These are phyloP conservation scores for Candolleomyces efflorescens DNA, from an alignment of 768 basidiomycete species.

Conservation along the genomic window DNA sequence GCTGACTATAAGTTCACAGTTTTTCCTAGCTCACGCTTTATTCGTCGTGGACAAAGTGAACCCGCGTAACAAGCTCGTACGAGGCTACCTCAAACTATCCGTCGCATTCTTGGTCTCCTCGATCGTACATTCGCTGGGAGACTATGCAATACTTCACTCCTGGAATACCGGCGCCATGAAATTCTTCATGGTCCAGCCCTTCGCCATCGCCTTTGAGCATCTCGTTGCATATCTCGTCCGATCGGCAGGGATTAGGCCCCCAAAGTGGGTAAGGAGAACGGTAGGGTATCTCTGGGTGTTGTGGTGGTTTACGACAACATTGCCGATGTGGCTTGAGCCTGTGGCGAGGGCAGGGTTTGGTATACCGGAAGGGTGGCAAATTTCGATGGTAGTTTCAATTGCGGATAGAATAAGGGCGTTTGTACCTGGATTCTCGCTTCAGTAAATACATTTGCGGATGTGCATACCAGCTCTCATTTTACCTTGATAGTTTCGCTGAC, in stretches of 20 bases:
- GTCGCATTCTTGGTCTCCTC: slow-evolving; percentile 27
- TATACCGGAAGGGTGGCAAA: neutral
- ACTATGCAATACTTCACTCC: slow-evolving; percentile 20
- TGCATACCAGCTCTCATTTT: no score
- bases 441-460: no score
- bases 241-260: neutral
- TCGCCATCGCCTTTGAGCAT: slow-evolving; percentile 24
- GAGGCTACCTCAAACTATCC: slow-evolving; percentile 11
- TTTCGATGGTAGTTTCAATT: neutral
- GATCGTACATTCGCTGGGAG: slow-evolving; percentile 24
- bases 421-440: no score
- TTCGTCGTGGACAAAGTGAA: slow-evolving; percentile 19
- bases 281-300: slow-evolving; percentile 11
- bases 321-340: slow-evolving; percentile 8
- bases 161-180: slow-evolving; percentile 17
- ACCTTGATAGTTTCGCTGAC: no score
- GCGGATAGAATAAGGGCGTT: neutral
- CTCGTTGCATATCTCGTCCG: slow-evolving; percentile 12
- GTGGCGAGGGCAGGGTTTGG: slow-evolving; percentile 3
- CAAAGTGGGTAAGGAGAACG: neutral
- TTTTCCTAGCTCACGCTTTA: slow-evolving; percentile 22
- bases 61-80: slow-evolving; percentile 7
- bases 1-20: slow-evolving; percentile 13
- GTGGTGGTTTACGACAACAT: slow-evolving; percentile 5
- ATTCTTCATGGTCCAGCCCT: slow-evolving; percentile 27